These are phyloP conservation scores for Tylopilus plumbeoviolaceoides DNA, from an alignment of 768 basidiomycete species.

Conservation along the genomic window DNA sequence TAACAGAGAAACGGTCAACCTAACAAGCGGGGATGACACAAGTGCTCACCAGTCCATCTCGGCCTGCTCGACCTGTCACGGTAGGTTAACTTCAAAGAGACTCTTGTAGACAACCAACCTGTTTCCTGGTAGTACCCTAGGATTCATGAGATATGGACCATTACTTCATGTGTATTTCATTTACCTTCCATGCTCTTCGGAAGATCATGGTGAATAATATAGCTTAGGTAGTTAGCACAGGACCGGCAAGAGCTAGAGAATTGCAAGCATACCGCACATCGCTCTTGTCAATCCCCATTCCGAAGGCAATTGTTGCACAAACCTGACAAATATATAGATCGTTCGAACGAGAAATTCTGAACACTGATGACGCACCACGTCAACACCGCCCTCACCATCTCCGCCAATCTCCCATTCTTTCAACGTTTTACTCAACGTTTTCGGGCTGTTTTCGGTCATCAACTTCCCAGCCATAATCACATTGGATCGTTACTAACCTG, in stretches of 20 bases:
- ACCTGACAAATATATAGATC: constrained; percentile 40
- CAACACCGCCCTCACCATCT: constrained; percentile 48
- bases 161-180: neutral
- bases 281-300: constrained; percentile 82
- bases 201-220: constrained; percentile 78
- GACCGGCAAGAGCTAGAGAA: neutral
- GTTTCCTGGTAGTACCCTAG: constrained; percentile 87
- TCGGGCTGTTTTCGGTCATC: constrained; percentile 31
- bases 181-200: constrained; percentile 81
- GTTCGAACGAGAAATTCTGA: neutral
- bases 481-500: constrained; percentile 32
- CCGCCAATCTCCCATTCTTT: constrained; percentile 61
- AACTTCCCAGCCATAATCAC: neutral
- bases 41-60: constrained; percentile 64
- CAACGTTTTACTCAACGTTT: constrained; percentile 48
- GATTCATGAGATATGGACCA: neutral
- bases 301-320: constrained; percentile 80
- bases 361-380: constrained; percentile 47
- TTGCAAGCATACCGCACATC: constrained; percentile 53
- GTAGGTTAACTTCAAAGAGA: constrained; percentile 1
- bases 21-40: neutral
- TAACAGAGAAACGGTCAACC: constrained; percentile 24
- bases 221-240: constrained; percentile 36
- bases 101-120: constrained; percentile 37
- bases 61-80: constrained; percentile 65